Evolutionary conservation across 176 grass and related monocot species (phyloP).

Genomic region (Eremochloa ophiuroides): DNA sequence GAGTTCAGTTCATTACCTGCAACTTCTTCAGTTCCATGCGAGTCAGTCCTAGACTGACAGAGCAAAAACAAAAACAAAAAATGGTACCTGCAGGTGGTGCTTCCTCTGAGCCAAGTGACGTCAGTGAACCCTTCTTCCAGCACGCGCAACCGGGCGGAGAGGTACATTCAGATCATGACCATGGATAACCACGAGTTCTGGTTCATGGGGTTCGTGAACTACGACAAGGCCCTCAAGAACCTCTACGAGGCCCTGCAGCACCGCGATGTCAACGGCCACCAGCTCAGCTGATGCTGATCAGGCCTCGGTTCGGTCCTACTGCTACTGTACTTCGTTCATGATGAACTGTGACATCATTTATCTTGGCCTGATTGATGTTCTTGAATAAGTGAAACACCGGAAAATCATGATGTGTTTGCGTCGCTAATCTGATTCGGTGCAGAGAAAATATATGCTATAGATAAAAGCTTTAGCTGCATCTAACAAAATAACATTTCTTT

Average conservation of each 20-base stretch:
- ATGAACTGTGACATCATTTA: background rate
- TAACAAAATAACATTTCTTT: background rate
- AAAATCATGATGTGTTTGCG: background rate
- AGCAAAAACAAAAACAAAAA: background rate
- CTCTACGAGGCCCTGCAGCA: slow-evolving; percentile 49
- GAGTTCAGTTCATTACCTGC: background rate
- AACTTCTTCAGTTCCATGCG: background rate
- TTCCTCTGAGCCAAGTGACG: slow-evolving; percentile 53
- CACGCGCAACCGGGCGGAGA: slow-evolving; percentile 42
- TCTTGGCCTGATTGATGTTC: background rate
- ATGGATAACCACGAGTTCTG: slow-evolving; percentile 74
- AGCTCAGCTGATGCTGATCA: slow-evolving; percentile 6
- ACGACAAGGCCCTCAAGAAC: slow-evolving; percentile 76
- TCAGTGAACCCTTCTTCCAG: slow-evolving; percentile 64
- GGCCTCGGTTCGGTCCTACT: background rate
- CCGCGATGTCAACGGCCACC: background rate
- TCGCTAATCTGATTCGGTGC: background rate
- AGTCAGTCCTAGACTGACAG: background rate
- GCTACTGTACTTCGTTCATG: background rate
- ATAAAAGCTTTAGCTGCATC: background rate
- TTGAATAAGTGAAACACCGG: background rate
- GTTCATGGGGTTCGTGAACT: slow-evolving; percentile 93
- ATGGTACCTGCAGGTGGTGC: slow-evolving; percentile 68
- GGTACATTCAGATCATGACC: slow-evolving; percentile 72
- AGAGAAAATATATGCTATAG: background rate